Evolutionary conservation across 805 yeast genomes (phyloP).

Genomic region (Yarrowia bubula): DNA sequence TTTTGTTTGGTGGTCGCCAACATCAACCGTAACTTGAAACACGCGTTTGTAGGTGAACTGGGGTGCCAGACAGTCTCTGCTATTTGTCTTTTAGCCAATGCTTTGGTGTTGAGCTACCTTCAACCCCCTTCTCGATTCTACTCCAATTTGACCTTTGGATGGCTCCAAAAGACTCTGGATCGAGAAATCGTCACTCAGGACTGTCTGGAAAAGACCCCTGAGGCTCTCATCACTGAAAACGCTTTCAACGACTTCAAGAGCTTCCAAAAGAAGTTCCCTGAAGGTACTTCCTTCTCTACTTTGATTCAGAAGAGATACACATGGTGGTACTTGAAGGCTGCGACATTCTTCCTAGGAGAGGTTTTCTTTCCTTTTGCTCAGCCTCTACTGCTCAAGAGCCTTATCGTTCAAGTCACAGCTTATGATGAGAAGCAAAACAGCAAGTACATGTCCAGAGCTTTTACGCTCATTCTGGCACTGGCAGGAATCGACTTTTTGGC

Average conservation of each 20-base stretch:
- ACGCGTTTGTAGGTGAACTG: background rate
- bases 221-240: constrained; percentile 2
- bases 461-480: constrained; percentile 73
- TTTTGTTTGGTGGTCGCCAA: background rate
- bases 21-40: background rate
- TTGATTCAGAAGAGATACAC: constrained; percentile 6
- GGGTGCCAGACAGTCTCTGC: constrained; percentile 20
- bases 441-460: constrained; percentile 65
- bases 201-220: constrained; percentile 12
- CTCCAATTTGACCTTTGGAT: constrained; percentile 20
- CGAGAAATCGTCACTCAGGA: constrained; percentile 14
- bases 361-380: constrained; percentile 46
- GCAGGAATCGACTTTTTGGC: constrained; percentile 68
- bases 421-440: constrained; percentile 36
- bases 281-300: background rate
- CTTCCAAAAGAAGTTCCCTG: background rate
- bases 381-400: constrained; percentile 44
- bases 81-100: background rate
- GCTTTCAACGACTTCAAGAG: constrained; percentile 3
- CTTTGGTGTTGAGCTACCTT: background rate
- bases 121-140: constrained; percentile 5
- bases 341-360: constrained; percentile 45
- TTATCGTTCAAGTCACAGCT: constrained; percentile 49
- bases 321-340: constrained; percentile 17
- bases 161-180: constrained; percentile 18